phyloP scores from a whole-genome alignment of 208 protist species.

The Plasmodiophora brassicae region DNA sequence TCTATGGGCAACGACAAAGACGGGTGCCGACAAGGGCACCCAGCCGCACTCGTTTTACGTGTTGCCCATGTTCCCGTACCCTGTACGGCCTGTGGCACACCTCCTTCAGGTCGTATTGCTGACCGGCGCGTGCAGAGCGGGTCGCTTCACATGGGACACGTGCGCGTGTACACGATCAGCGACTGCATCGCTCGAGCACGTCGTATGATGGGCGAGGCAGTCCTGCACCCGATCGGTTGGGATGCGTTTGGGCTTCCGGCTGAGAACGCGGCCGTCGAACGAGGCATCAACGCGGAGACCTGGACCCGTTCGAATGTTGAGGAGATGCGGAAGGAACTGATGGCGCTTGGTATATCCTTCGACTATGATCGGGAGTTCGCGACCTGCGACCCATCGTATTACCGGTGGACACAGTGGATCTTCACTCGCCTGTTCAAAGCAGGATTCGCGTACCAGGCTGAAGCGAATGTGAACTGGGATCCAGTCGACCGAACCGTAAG shows the following conservation, averaged over 20 bases:
- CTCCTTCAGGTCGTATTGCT: neutral
- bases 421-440: conserved; percentile 62
- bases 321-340: conserved; percentile 64
- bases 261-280: conserved; percentile 53
- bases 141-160: conserved; percentile 71
- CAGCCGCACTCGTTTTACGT: conserved; percentile 55
- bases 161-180: conserved; percentile 69
- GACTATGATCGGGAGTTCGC: conserved; percentile 60
- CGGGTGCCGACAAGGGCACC: no score
- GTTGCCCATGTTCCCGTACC: conserved; percentile 72
- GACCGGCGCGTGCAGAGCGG: conserved; percentile 48
- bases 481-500: conserved; percentile 70
- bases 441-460: conserved; percentile 66
- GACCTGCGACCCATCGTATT: conserved; percentile 67
- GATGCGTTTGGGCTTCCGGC: conserved; percentile 78
- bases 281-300: conserved; percentile 52
- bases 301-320: conserved; percentile 70
- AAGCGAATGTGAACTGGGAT: conserved; percentile 64
- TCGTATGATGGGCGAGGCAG: conserved; percentile 55
- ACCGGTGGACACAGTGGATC: conserved; percentile 73
- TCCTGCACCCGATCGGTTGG: conserved; percentile 74
- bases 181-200: conserved; percentile 61
- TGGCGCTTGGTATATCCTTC: conserved; percentile 61
- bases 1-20: no score
- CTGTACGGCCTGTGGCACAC: conserved; percentile 32